Percentiles rank a stretch among this genome's conserved stretches.
Conservation (phyloP, 345 rosid genomes). For the Garcia nutans region DNA sequence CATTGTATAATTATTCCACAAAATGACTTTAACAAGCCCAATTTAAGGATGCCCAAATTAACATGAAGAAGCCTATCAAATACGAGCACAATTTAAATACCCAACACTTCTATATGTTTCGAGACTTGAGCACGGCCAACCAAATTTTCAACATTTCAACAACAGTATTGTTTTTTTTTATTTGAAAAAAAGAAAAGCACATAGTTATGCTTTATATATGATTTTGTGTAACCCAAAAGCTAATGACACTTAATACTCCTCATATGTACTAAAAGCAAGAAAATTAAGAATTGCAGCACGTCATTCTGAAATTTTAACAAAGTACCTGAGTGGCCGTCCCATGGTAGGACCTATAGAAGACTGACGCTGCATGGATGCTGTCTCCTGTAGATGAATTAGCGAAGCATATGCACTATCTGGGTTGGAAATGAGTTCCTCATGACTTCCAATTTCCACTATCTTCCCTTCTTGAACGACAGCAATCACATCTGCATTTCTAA, state of each 20-base stretch:
- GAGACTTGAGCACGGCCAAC: no score
- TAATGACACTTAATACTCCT: no score
- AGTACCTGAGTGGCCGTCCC: slow-evolving; percentile 71
- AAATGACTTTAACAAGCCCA: no score
- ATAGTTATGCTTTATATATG: no score
- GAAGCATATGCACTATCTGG: slow-evolving; percentile 65
- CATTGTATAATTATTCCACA: no score
- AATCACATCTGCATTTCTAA: slow-evolving; percentile 83
- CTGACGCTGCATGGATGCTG: slow-evolving; percentile 56
- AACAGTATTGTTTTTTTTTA: no score
- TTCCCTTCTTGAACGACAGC: slow-evolving; percentile 79
- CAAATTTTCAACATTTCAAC: no score
- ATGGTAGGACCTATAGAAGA: slow-evolving; percentile 54
- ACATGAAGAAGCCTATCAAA: no score
- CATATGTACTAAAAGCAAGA: not conserved
- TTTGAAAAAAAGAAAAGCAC: no score
- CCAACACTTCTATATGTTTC: no score
- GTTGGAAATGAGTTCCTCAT: slow-evolving; percentile 71
- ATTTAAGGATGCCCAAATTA: no score
- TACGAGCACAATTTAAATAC: no score
- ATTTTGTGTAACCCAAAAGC: not conserved
- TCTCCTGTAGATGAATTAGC: slow-evolving; percentile 80
- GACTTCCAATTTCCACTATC: slow-evolving; percentile 87
- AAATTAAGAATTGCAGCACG: not conserved
- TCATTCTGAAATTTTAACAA: not conserved